A percentile compares a stretch with the other conserved stretches of the same genome.
These are phyloP conservation scores for Candida piceae DNA, from an alignment of 805 yeast genomes.

Conservation along the genomic window DNA sequence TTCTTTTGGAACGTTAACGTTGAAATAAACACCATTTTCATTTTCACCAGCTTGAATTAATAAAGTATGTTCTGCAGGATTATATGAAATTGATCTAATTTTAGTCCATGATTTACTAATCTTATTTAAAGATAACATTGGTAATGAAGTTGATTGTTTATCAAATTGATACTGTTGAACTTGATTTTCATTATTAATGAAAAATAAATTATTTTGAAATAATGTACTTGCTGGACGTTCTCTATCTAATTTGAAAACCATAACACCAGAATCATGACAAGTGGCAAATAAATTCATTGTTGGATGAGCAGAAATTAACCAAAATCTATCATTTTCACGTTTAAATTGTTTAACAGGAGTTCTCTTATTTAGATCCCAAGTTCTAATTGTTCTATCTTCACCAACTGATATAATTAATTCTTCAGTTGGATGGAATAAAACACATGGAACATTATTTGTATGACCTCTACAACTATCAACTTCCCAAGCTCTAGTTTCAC, in stretches of 20 bases:
- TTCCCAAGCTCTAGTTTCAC: slow-evolving; percentile 98
- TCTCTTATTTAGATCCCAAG: slow-evolving; percentile 94
- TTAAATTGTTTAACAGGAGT: slow-evolving; percentile 91
- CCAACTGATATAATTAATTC: slow-evolving; percentile 90
- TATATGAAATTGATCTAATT: slow-evolving; percentile 78
- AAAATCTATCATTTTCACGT: slow-evolving; percentile 90
- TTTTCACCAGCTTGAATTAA: slow-evolving; percentile 76
- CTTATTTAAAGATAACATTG: slow-evolving; percentile 78
- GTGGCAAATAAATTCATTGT: slow-evolving; percentile 89
- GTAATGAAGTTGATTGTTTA: slow-evolving; percentile 60
- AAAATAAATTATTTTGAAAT: slow-evolving; percentile 69
- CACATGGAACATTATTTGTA: slow-evolving; percentile 85
- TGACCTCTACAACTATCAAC: slow-evolving; percentile 98
- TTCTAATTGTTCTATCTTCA: slow-evolving; percentile 93
- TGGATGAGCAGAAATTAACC: slow-evolving; percentile 90
- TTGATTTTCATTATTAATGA: slow-evolving; percentile 79
- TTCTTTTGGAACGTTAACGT: slow-evolving; percentile 76
- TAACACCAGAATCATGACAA: slow-evolving; percentile 94
- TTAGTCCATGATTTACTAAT: slow-evolving; percentile 84
- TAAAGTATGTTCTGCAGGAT: slow-evolving; percentile 86
- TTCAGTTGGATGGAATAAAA: slow-evolving; percentile 88
- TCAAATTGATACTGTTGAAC: slow-evolving; percentile 73
- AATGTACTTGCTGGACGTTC: slow-evolving; percentile 90
- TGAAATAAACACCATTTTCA: slow-evolving; percentile 63
- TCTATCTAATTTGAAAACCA: slow-evolving; percentile 95